Base-by-base conservation (phyloP, 2,329 filamentous ascomycete species). In the Diaporthe eres region DNA sequence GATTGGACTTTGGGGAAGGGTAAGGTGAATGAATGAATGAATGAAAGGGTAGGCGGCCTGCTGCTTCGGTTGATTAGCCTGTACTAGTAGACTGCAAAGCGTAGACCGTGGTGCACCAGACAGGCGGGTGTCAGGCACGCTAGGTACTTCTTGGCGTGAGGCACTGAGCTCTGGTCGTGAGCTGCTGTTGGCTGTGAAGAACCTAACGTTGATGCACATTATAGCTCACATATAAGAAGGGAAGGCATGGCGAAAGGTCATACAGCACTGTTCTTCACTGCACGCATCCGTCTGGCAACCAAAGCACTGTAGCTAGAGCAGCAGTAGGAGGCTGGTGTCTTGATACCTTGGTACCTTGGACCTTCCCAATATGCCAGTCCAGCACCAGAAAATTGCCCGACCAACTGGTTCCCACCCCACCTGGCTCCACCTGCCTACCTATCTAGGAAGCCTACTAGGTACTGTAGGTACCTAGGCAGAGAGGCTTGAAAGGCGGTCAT, bases 1-100 rank as follows among this genome's bases (percentile, higher is more conserved):
- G 65, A 70, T 55, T 70, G 65, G 65, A 70, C 13, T n/a, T 25
- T n/a, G 65, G 65, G 55, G 65, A 55, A 70, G 65, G 65, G 47
- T 55, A 70, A 70, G 65, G 49, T 70, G 65, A 55, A 70, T n/a
- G 61, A 51, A 34, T 37, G 44, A 51, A 34, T 37, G 44, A 31
- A 37, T 31, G 61, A 51, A 53, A 25, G 65, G 47, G 47, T 34
- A 67, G 61, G 61, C 28, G 49, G 61, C 34, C 57, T 61, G 57
- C 22, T 31, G 57, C 57, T n/a, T 34, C 42, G 10, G 37, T 44
- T 28, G n/a, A 44, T 42, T 63, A 25, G 39, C 15, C 60, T 15
- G 63, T 53, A 37, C 17, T 31, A 22, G 44, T 37, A 7, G 22
- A 25, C 31, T 22, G 39, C 49, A 31, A 28, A 44, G 5, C 9